These are phyloP conservation scores for Crucibulum laeve DNA, from an alignment of 768 basidiomycete genomes.

Conservation along the genomic window DNA sequence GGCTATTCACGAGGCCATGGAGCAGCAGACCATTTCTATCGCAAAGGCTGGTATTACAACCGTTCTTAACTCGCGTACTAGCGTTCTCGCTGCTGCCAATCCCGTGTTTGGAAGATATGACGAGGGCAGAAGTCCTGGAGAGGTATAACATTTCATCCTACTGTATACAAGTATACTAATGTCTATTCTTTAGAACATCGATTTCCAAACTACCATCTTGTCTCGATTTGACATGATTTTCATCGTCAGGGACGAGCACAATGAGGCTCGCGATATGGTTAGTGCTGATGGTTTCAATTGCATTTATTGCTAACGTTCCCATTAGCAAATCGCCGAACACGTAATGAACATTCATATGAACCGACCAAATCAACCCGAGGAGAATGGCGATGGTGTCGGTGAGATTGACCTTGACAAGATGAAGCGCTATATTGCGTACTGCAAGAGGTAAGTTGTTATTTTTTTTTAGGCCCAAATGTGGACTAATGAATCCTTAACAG, in stretches of 20 bases:
- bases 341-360: constrained; percentile 99
- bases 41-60: constrained; percentile 99
- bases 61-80: constrained; percentile 92
- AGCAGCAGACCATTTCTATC: constrained; percentile 99
- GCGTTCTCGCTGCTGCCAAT: constrained; percentile 95
- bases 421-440: constrained; percentile 96
- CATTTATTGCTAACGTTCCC: constrained; percentile 4
- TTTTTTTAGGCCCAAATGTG: not conserved
- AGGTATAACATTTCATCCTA: constrained; percentile 41
- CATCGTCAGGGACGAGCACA: constrained; percentile 97
- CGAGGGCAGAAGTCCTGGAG: constrained; percentile 92
- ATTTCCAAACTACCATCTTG: constrained; percentile 96
- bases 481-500: constrained; percentile 31
- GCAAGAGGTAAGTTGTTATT: constrained; percentile 67
- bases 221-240: constrained; percentile 99
- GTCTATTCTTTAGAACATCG: constrained; percentile 64
- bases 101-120: constrained; percentile 98
- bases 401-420: constrained; percentile 97
- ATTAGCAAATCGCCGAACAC: constrained; percentile 89
- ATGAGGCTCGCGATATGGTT: constrained; percentile 88
- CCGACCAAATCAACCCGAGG: constrained; percentile 62
- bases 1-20: constrained; percentile 99
- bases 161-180: constrained; percentile 1
- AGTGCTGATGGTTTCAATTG: constrained; percentile 14
- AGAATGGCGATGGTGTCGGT: constrained; percentile 65